Evolutionary conservation across 2,329 filamentous ascomycete species (phyloP).

Genomic region (Cercospora citrullina): DNA sequence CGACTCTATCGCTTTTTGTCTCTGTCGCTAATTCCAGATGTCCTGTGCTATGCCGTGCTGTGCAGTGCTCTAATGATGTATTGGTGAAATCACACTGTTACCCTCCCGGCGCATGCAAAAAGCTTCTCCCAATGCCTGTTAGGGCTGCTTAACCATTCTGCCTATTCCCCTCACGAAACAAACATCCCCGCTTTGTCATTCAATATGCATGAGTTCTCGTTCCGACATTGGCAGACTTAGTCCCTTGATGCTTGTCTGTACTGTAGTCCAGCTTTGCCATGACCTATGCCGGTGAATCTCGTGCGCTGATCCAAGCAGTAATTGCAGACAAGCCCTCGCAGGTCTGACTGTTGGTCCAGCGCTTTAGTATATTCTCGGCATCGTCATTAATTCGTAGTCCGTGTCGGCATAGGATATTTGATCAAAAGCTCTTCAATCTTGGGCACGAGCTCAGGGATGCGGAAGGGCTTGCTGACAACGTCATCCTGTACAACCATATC

Average conservation of each 20-base stretch:
- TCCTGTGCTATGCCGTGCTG: not conserved
- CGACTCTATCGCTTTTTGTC: slow-evolving; percentile 4
- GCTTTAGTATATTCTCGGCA: no score
- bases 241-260: not conserved
- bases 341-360: not conserved
- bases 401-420: slow-evolving; percentile 34
- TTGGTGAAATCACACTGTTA: not conserved
- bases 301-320: not conserved
- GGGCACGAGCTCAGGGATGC: slow-evolving; percentile 52
- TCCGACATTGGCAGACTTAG: not conserved
- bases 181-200: not conserved
- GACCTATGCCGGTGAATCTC: not conserved
- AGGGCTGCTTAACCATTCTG: not conserved
- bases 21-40: slow-evolving; percentile 1
- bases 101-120: not conserved
- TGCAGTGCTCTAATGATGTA: slow-evolving; percentile 14
- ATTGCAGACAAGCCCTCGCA: not conserved
- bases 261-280: not conserved
- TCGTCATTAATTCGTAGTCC: not conserved
- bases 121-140: not conserved
- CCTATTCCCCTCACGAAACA: not conserved
- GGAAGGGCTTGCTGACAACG: slow-evolving; percentile 53
- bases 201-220: not conserved
- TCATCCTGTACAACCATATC: slow-evolving; percentile 44
- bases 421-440: slow-evolving; percentile 52